A percentile compares a stretch with the other conserved stretches of the same genome.
Evolutionary conservation across 176 grass and related monocot species (phyloP).

Genomic region (Bromus sterilis): DNA sequence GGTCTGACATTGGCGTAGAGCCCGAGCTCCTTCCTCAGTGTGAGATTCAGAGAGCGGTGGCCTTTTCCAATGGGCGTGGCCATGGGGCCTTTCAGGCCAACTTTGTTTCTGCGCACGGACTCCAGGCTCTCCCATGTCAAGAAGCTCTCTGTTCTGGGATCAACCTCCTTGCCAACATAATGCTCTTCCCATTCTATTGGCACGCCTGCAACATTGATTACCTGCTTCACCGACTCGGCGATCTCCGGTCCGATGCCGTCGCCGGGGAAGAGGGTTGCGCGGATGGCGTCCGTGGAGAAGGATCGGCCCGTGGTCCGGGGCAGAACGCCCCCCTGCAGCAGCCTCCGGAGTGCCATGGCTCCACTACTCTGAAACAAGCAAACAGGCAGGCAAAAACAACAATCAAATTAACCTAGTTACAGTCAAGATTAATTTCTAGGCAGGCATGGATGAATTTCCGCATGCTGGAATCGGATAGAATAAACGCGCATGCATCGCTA

Average conservation of each 20-base stretch:
- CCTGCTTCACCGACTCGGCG: slow-evolving; percentile 80
- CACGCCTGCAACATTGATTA: slow-evolving; percentile 64
- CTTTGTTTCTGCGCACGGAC: slow-evolving; percentile 61
- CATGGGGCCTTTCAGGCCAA: slow-evolving; percentile 87
- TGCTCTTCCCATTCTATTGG: slow-evolving; percentile 88
- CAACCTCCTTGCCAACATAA: slow-evolving; percentile 69
- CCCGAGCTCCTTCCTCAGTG: slow-evolving; percentile 83
- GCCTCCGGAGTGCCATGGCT: slow-evolving; percentile 47
- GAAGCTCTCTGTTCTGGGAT: slow-evolving; percentile 79
- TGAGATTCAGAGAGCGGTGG: slow-evolving; percentile 77
- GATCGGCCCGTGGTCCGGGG: slow-evolving; percentile 21
- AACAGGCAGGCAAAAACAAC: not conserved
- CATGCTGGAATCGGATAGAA: not conserved
- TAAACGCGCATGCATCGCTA: not conserved
- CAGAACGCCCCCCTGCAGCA: slow-evolving; percentile 42
- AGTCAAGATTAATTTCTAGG: not conserved
- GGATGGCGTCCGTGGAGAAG: slow-evolving; percentile 39
- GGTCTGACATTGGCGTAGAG: slow-evolving; percentile 96
- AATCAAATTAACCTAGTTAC: slow-evolving; percentile 23
- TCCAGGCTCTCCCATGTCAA: slow-evolving; percentile 83
- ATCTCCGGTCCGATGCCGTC: slow-evolving; percentile 97
- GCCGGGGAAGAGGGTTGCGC: slow-evolving; percentile 84
- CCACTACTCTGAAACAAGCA: slow-evolving; percentile 12
- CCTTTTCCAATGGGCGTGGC: slow-evolving; percentile 87
- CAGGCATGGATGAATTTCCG: not conserved